Evolutionary conservation across 2,329 filamentous ascomycete species (phyloP).

Genomic region (Penicillium aurantiogriseum): DNA sequence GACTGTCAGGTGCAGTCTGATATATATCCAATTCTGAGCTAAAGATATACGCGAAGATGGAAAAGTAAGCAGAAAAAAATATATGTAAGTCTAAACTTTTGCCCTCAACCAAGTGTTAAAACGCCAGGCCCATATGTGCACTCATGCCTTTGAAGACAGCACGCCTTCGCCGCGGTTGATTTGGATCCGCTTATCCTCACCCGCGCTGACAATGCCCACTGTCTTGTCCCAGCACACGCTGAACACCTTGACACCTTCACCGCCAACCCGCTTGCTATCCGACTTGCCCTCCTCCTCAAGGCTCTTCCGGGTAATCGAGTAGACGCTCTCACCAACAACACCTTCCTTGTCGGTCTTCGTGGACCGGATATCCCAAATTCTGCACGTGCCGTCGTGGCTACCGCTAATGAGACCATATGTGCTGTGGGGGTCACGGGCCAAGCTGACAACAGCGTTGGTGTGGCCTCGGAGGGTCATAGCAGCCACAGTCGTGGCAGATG

Average conservation of each 20-base stretch:
- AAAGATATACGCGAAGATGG: not conserved
- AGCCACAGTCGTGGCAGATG: constrained; percentile 69
- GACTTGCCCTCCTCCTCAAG: constrained; percentile 63
- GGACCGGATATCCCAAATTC: constrained; percentile 86
- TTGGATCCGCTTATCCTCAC: constrained; percentile 93
- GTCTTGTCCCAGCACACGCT: constrained; percentile 79
- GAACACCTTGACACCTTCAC: constrained; percentile 88
- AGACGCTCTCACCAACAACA: constrained; percentile 69
- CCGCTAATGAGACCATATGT: constrained; percentile 82
- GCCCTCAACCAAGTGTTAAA: constrained; percentile 29
- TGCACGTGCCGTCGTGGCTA: constrained; percentile 88
- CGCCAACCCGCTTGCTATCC: constrained; percentile 58
- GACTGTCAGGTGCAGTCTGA: not conserved
- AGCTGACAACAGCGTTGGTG: constrained; percentile 66
- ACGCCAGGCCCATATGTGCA: constrained; percentile 32
- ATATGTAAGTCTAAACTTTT: constrained; percentile 31
- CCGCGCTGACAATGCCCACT: constrained; percentile 84
- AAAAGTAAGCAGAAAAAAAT: constrained; percentile 8
- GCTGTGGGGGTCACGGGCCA: constrained; percentile 62
- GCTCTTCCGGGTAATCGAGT: constrained; percentile 74
- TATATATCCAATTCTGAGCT: constrained; percentile 8
- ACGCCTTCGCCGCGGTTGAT: constrained; percentile 69
- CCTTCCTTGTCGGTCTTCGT: constrained; percentile 59
- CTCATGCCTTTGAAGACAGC: constrained; percentile 33
- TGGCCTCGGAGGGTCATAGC: constrained; percentile 92